Base-by-base conservation (phyloP, 441 rosid genomes). In the Arabidopsis hybrid region DNA sequence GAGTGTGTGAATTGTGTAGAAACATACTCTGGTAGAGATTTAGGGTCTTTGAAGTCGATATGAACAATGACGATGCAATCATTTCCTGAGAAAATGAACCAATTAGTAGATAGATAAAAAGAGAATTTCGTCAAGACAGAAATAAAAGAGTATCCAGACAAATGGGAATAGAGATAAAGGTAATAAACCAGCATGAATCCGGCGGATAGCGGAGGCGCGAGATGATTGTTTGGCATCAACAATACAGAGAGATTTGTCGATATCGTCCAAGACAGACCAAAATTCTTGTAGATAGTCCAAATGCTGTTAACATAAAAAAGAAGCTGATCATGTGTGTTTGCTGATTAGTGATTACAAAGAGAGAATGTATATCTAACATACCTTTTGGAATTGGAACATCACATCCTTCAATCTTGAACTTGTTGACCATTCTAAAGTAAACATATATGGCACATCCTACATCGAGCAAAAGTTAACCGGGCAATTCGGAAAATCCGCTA, bases 251-350 rank as follows among this genome's bases (percentile, higher is more conserved):
- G 85, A 87, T 55, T 80, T 78, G 67, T 92, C 96, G 53, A 92
- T 87, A 26, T 84, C 95, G 34, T 90, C 93, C 80, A 92, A 78
- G 68, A 85, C 81, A 60, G 87, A 84, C 96, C 95, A 89, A 67
- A 90, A 85, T 55, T 82, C 91, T 76, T 85, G 88, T 71, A 90
- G 90, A 63, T 61, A 83, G 73, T 84, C 86, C 74, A 90, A 67
- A 84, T 90, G 96, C 91, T 89, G 77, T 56, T 56, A 43, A 63
- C 45, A 18, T 45, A 46, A 3, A 51, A 50, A 17, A 65, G 31
- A 35, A 21, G 3, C 16, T 7, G 3, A 12, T 47, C 0, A 10
- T 1, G 13, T n/a, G 3, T 53, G 70, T 57, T 70, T 29, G 8
- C 60, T 56, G 14, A 76, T 21, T 60, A 53, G n/a, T 26, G 71